Evolutionary conservation across 345 rosid species (phyloP), one percentile per base, ranked within the genome.

Genomic region (Eucalyptus grandis): DNA sequence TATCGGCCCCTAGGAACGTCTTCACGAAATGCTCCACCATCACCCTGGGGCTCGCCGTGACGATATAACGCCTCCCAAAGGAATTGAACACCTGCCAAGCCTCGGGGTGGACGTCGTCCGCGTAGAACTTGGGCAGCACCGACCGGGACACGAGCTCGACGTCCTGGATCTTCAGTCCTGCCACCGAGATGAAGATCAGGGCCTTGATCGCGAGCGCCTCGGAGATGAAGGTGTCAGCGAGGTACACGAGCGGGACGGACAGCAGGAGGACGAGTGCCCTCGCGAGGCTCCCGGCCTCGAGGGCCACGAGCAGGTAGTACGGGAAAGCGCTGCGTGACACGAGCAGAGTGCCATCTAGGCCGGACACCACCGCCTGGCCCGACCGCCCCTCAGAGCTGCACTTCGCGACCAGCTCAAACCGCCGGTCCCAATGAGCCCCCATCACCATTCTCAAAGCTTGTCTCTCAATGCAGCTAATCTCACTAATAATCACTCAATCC

Each of bases 11-110:
- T 7, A 98, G 89, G 88, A 93, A 95, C 4, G 91, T 88, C 91
- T 95, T 96, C 21, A 87, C 98, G 88, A 97, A 98, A 27, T 96
- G 99, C 69, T 98, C 99, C 47, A 96, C 96, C 98, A 98, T 95
- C 49, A 98, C 90, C 62, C 97, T 92, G 6, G 99, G 99, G 91
- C 90, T 96, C 4, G 97, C 98, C 11, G 99, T 96, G 14, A 98
- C 89, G 8, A 98, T 91, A 88, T 93, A 96, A 30, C 98, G 91
- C 89, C 92, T 96, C 19, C 98, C 98, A 13, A 96, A 98, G 17
- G 98, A 94, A 86, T 92, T 96, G 92, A 97, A 97, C 86, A 98
- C 95, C 86, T 91, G 89, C 99, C 99, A 98, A 6, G 95, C 91
- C 65, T 97, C 96, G 1, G 97, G 98, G 88, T 94, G 98, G 69